A percentile compares a stretch with the other conserved stretches of the same genome.
Evolutionary conservation across 2,329 filamentous ascomycete genomes (phyloP).

Genomic region (Monosporascus sp.): DNA sequence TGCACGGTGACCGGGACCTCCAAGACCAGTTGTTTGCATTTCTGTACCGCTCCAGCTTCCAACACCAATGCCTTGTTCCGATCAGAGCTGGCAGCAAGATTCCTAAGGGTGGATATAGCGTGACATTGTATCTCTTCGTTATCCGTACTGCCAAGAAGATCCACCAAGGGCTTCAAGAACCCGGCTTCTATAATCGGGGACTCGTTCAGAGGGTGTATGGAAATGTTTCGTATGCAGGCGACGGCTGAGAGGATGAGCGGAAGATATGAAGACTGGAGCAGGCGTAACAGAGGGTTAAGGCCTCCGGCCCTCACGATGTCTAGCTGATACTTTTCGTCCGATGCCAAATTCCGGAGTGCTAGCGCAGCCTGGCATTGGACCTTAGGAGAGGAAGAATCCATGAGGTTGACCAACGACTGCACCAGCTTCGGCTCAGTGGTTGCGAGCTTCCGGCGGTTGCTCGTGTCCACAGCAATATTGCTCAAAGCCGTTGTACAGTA

Average conservation of each 20-base stretch:
- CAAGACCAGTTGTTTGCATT: slow-evolving; percentile 94
- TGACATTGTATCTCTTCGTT: slow-evolving; percentile 99
- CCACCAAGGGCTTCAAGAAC: slow-evolving; percentile 88
- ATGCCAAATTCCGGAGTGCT: slow-evolving; percentile 89
- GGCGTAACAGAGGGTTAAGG: slow-evolving; percentile 75
- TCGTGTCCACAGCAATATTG: slow-evolving; percentile 94
- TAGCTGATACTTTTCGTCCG: slow-evolving; percentile 97
- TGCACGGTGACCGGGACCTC: slow-evolving; percentile 92
- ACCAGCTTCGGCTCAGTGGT: slow-evolving; percentile 88
- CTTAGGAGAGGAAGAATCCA: slow-evolving; percentile 96
- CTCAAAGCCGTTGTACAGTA: slow-evolving; percentile 98
- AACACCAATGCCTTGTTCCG: slow-evolving; percentile 97
- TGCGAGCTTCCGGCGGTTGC: slow-evolving; percentile 85
- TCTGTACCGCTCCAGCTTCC: slow-evolving; percentile 93
- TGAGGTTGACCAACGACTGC: slow-evolving; percentile 88
- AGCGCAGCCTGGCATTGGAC: slow-evolving; percentile 97
- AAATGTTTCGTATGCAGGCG: slow-evolving; percentile 97
- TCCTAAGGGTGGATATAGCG: slow-evolving; percentile 92
- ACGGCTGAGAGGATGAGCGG: slow-evolving; percentile 95
- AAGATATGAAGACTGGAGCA: slow-evolving; percentile 91
- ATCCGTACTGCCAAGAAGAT: slow-evolving; percentile 88
- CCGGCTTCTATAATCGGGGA: slow-evolving; percentile 98
- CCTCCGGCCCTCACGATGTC: slow-evolving; percentile 92
- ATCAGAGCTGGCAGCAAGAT: slow-evolving; percentile 93
- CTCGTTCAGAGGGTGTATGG: slow-evolving; percentile 95